phyloP scores from a whole-genome alignment of 2,329 filamentous ascomycete species.

The Hymenoscyphus fraxineus region DNA sequence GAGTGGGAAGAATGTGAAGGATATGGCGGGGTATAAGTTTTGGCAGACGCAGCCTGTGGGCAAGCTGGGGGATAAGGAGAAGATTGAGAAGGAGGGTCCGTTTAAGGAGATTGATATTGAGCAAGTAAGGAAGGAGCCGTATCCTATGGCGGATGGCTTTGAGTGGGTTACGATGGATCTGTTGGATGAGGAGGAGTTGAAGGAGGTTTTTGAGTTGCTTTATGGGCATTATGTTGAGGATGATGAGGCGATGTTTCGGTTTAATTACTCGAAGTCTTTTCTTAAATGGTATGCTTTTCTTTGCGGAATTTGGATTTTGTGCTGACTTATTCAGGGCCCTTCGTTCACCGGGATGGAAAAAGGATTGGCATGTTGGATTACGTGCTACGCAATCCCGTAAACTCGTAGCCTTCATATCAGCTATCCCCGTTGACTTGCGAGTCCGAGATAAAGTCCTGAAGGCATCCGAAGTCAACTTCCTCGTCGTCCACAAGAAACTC shows the following conservation, averaged over 20 bases:
- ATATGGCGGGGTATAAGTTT: slow-evolving; percentile 97
- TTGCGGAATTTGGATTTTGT: background rate
- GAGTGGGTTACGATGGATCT: slow-evolving; percentile 94
- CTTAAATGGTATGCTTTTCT: slow-evolving; percentile 70
- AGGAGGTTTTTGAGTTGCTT: slow-evolving; percentile 88
- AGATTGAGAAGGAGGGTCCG: slow-evolving; percentile 68
- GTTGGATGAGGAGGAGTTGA: slow-evolving; percentile 69
- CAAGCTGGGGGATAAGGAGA: slow-evolving; percentile 64
- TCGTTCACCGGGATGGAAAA: slow-evolving; percentile 90
- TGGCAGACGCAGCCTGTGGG: slow-evolving; percentile 97
- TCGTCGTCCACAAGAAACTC: slow-evolving; percentile 97
- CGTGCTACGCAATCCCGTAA: slow-evolving; percentile 78
- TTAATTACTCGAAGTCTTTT: slow-evolving; percentile 89
- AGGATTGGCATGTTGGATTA: slow-evolving; percentile 93
- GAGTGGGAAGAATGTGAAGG: slow-evolving; percentile 84
- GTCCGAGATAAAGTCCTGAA: slow-evolving; percentile 72
- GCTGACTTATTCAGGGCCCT: slow-evolving; percentile 63
- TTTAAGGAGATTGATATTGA: slow-evolving; percentile 77
- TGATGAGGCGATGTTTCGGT: slow-evolving; percentile 93
- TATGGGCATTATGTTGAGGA: slow-evolving; percentile 97
- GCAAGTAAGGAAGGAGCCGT: slow-evolving; percentile 72
- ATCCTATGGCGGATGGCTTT: slow-evolving; percentile 74
- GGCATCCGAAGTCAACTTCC: slow-evolving; percentile 94
- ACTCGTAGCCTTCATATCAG: slow-evolving; percentile 93
- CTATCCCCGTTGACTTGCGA: slow-evolving; percentile 78